Evolutionary conservation across 345 rosid genomes (phyloP).

Genomic region (Pistacia vera): DNA sequence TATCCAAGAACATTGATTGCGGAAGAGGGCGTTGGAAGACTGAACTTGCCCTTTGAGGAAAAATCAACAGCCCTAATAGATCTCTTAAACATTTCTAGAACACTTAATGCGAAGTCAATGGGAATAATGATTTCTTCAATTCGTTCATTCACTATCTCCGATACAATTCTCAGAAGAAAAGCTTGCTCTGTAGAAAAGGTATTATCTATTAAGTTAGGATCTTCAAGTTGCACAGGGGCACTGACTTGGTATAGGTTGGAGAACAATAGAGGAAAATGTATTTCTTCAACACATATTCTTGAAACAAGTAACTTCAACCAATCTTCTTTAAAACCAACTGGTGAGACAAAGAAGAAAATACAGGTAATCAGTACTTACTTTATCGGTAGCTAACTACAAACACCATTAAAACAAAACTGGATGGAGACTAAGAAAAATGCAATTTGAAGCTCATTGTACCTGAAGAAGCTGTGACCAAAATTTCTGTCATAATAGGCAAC

Average conservation of each 20-base stretch:
- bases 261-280: conserved; percentile 51
- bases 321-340: conserved; percentile 75
- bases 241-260: conserved; percentile 25
- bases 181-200: conserved; percentile 60
- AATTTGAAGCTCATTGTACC: conserved; percentile 31
- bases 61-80: conserved; percentile 39
- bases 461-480: conserved; percentile 50
- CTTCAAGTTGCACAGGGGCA: conserved; percentile 21
- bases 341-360: conserved; percentile 9
- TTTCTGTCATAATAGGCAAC: conserved; percentile 44
- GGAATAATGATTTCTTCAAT: conserved; percentile 43
- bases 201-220: conserved; percentile 7
- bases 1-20: conserved; percentile 59
- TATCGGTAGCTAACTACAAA: neutral
- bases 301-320: conserved; percentile 81
- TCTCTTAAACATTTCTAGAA: conserved; percentile 46
- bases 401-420: neutral
- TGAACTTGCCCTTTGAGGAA: conserved; percentile 36
- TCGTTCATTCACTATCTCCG: conserved; percentile 60
- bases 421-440: neutral
- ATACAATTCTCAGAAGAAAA: conserved; percentile 54
- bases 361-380: neutral
- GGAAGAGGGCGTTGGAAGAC: conserved; percentile 65
- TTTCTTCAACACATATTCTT: conserved; percentile 60
- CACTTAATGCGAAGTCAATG: conserved; percentile 28